Base-by-base conservation (phyloP, 306 rosid genomes). In the Quercus glauca region DNA sequence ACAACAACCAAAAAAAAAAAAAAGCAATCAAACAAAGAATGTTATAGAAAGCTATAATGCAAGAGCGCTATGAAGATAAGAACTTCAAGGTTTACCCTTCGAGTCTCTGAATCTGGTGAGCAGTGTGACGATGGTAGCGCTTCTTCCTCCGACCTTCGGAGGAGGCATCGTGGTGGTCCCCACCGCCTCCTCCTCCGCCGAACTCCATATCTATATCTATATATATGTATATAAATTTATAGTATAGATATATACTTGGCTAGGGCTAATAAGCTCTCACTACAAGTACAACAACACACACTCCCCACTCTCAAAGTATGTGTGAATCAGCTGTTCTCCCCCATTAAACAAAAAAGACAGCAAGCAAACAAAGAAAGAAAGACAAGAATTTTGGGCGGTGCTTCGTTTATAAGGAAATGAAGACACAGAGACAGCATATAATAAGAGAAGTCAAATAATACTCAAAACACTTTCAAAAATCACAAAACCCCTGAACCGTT, bases 81-180 rank as follows among this genome's bases (percentile, higher is more conserved):
- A 53, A 26, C 45, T 41, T 41, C 11, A 3, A 49, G 77, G 5
- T 86, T 83, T 91, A 92, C 99, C 88, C 79, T 88, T 95, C 99
- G 65, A 95, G 99, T 74, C 89, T 87, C 81, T 95, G 98, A 92
- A 95, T 91, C 97, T 95, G 99, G 63, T 86, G 77, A 55, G 97
- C 92, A 63, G 94, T 95, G 94, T 92, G 99, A 60, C 99, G 99
- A 78, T 95, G 98, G 80, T 95, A 92, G 20, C 98, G 94, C 83
- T 95, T 92, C 79, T 90, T 95, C 79, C 89, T 81, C 49, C 89
- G 88, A 3, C 94, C 68, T 73, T 89, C 97, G 56, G 97, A 81
- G 43, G 77, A 82, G 75, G 82, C 80, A 65, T 85, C 92, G 21
- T 82, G 86, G 52, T 90, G 83, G 33, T 82, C 89, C 76, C 90